Percentiles rank a stretch among this genome's conserved stretches.
Conservation (phyloP, 345 rosid genomes). For the Cochlearia excelsa region DNA sequence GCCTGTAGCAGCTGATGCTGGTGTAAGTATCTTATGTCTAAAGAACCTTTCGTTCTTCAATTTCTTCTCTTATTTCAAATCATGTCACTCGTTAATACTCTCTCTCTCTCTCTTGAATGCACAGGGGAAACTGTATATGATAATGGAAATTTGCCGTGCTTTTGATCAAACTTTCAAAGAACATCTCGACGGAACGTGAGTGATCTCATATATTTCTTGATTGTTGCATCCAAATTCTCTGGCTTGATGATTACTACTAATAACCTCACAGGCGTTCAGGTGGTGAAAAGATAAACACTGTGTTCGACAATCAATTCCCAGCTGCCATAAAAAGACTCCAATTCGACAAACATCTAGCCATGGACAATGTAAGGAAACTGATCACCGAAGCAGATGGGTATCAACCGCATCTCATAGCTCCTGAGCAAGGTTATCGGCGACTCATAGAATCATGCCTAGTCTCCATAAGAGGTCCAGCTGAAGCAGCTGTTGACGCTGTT, state of each 20-base stretch:
- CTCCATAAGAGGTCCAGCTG: conserved; percentile 88
- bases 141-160: conserved; percentile 89
- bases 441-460: conserved; percentile 85
- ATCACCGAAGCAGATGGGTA: conserved; percentile 98
- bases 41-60: conserved; percentile 6
- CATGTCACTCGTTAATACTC: background rate
- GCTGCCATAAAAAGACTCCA: conserved; percentile 89
- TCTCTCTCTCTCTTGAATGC: conserved; percentile 26
- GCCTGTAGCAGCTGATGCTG: conserved; percentile 89
- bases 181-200: conserved; percentile 86
- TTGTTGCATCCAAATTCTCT: background rate
- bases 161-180: conserved; percentile 95
- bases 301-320: conserved; percentile 88
- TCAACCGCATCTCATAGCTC: conserved; percentile 97
- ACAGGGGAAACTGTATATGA: conserved; percentile 89
- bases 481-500: conserved; percentile 96
- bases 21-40: conserved; percentile 49
- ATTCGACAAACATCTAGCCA: conserved; percentile 82
- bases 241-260: conserved; percentile 18
- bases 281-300: conserved; percentile 82
- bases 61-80: conserved; percentile 17
- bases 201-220: conserved; percentile 16
- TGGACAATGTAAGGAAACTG: conserved; percentile 81
- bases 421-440: conserved; percentile 94
- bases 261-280: conserved; percentile 74